These are phyloP conservation scores for Serendipita sp. DNA, from an alignment of 768 basidiomycete species.

Conservation along the genomic window DNA sequence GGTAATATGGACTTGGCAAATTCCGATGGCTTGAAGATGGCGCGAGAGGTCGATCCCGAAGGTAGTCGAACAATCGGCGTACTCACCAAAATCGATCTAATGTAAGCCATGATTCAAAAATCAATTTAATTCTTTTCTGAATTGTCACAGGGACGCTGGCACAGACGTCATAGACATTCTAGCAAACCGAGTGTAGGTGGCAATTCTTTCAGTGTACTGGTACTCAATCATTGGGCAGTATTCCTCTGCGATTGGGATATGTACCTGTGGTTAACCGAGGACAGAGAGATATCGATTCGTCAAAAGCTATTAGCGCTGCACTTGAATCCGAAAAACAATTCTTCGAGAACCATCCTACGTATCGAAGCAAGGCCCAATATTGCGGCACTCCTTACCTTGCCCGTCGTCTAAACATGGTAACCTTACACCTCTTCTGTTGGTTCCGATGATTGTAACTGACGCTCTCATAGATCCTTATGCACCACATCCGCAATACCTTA, in stretches of 20 bases:
- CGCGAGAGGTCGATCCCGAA: slow-evolving; percentile 92
- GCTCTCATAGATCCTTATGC: slow-evolving; percentile 76
- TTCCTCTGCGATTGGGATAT: slow-evolving; percentile 90
- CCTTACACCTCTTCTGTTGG: slow-evolving; percentile 13
- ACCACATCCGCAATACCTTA: slow-evolving; percentile 93
- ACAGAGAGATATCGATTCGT: slow-evolving; percentile 87
- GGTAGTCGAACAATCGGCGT: slow-evolving; percentile 96
- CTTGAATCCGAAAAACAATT: slow-evolving; percentile 81
- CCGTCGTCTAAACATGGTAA: slow-evolving; percentile 82
- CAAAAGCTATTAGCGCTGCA: slow-evolving; percentile 70
- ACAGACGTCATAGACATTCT: slow-evolving; percentile 99
- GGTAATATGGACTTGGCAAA: slow-evolving; percentile 97
- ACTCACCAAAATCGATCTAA: slow-evolving; percentile 93
- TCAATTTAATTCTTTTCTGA: not conserved
- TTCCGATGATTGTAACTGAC: not conserved
- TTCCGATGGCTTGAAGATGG: slow-evolving; percentile 92
- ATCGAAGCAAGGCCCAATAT: slow-evolving; percentile 86
- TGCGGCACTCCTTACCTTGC: slow-evolving; percentile 96
- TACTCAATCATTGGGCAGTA: slow-evolving; percentile 19
- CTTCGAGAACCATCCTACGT: slow-evolving; percentile 89
- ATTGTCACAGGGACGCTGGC: slow-evolving; percentile 65
- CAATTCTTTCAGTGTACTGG: not conserved
- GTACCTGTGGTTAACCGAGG: slow-evolving; percentile 98
- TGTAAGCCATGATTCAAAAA: slow-evolving; percentile 38
- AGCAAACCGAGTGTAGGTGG: slow-evolving; percentile 58